Base-by-base conservation (phyloP, 192 early-diverging fungal genomes). In the Coemansia sp. region DNA sequence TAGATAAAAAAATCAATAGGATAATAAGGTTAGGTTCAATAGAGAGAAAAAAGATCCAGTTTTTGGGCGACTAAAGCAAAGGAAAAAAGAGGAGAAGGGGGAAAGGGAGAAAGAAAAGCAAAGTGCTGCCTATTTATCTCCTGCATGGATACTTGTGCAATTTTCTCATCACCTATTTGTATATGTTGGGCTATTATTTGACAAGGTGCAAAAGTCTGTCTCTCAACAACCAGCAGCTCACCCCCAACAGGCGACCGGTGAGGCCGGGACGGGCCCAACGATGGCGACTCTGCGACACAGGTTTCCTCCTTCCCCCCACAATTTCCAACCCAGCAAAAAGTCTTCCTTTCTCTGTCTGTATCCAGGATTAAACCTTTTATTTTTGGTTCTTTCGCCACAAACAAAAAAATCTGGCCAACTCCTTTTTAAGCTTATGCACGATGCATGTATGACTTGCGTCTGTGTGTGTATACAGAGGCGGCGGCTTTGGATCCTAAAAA, bases 41-140 rank as follows among this genome's bases (percentile, higher is more conserved):
- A 38, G 23, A 18, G 10, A 14, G 16, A 26, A 26, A 53, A 14
- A 53, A 26, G 51, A 53, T 53, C 51, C 51, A 53, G 23, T 53
- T 21, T 53, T 26, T 15, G 51, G 24, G 51, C 51, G 15, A 26
- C 23, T 14, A 53, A 53, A 53, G 24, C 51, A 53, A 14, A 26
- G 58, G 62, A 52, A 63, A 59, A 26, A 63, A 63, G 64, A 44
- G n/a, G 39, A n/a, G 38, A 68, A 59, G 61, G 64, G 20, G 58
- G 59, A 69, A 44, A 15, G 39, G 24, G 49, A 16, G 56, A 66
- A 66, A 66, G 39, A 63, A 43, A 49, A 24, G 16, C 20, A 20
- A 49, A 49, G 18, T 30, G 30, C 30, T 30, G 30, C 30, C 30
- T 30, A 30, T 30, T 30, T 30, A 30, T 30, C 30, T 30, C 30